phyloP scores from a whole-genome alignment of 2,329 filamentous ascomycete species.

The Paracoccidioides brasiliensis region DNA sequence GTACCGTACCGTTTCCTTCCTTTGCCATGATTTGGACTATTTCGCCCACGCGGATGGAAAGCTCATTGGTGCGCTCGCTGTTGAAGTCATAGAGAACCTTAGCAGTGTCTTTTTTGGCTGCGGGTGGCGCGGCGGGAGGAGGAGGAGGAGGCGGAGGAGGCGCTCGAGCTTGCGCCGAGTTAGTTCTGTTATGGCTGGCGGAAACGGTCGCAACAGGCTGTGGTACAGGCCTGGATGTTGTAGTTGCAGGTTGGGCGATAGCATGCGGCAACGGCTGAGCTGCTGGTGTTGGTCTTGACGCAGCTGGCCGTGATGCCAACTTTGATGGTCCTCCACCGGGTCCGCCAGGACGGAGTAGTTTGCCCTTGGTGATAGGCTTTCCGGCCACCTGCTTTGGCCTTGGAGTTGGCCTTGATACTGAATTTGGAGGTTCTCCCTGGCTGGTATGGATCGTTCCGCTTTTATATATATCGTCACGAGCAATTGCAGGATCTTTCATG shows the following conservation, averaged over 20 bases:
- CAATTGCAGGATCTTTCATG: constrained; percentile 67
- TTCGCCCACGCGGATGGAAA: constrained; percentile 67
- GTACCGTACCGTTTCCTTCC: constrained; percentile 67
- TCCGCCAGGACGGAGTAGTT: constrained; percentile 82
- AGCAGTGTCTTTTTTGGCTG: constrained; percentile 59
- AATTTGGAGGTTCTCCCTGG: constrained; percentile 69
- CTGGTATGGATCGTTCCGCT: constrained; percentile 80
- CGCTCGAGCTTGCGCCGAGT: constrained; percentile 43
- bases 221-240: constrained; percentile 36
- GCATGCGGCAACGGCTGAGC: constrained; percentile 19
- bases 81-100: constrained; percentile 88
- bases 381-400: constrained; percentile 75
- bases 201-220: constrained; percentile 25
- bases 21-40: constrained; percentile 85
- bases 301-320: constrained; percentile 39
- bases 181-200: constrained; percentile 41
- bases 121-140: constrained; percentile 46
- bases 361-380: constrained; percentile 83
- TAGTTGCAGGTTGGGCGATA: constrained; percentile 15
- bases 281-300: constrained; percentile 25
- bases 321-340: constrained; percentile 70
- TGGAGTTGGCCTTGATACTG: constrained; percentile 70
- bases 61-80: constrained; percentile 71
- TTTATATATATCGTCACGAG: constrained; percentile 75
- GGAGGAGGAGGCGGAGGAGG: constrained; percentile 51